Base-by-base conservation (phyloP, 1,139 yeast species). In the Yamadazyma atmosphaerica region DNA sequence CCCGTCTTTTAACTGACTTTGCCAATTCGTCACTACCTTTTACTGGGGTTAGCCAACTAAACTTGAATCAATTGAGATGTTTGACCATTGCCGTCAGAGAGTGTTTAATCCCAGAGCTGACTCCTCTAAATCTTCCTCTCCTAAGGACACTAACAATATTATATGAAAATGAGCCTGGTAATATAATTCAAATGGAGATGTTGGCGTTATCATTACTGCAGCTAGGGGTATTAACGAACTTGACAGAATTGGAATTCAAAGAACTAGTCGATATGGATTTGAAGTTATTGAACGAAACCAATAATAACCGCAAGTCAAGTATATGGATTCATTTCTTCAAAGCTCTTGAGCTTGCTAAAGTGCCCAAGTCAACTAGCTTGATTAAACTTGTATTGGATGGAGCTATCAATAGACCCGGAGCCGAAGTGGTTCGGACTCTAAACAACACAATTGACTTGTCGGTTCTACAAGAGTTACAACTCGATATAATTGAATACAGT, bases 401-500 rank as follows among this genome's bases (percentile, higher is more conserved):
- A n/a, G 41, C 41, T 25, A 38, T 48, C 2, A 26, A 34, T 17
- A 33, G 38, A 11, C 21, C 37, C 4, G 47, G 47, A 1, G 24
- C 15, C 1, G 25, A 14, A 7, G 7, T 43, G 1, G n/a, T 32
- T 11, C 6, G 14, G 9, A 17, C 38, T 13, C 13, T 48, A 5
- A 24, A 35, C 18, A 16, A 27, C 12, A 13, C 21, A 0, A 42
- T 48, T 21, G 44, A 44, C 4, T 32, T 46, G 18, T 23, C 4
- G 7, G 31, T 10, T 3, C 13, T 47, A 2, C 22, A 11, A 3
- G 12, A 17, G 8, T 26, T 49, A 7, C 23, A 19, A 3, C 35
- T 40, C 10, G 11, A 33, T 9, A 34, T 47, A 4, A 45, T 39
- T 30, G 50, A 49, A 32, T 47, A 41, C 29, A 49, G 52, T 34